Evolutionary conservation across 768 basidiomycete species (phyloP).

Genomic region (Boletus tylopilopsis): DNA sequence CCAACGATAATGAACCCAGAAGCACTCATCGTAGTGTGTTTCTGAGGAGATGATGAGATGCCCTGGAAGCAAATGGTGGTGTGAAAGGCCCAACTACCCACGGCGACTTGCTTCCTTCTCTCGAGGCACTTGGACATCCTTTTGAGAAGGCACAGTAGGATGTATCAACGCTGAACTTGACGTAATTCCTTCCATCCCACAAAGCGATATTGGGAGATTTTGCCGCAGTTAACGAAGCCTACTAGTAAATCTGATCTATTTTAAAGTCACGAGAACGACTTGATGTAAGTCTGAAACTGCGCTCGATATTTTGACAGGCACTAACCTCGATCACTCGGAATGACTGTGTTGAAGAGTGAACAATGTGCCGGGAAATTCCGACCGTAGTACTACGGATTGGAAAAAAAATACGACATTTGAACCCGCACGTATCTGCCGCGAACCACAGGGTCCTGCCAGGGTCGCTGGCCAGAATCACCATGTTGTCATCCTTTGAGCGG

Average conservation of each 20-base stretch:
- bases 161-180: too few relatives aligned
- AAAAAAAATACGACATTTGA: background rate
- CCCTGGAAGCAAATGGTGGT: background rate
- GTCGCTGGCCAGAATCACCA: background rate
- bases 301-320: background rate
- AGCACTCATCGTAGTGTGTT: background rate
- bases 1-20: slow-evolving; percentile 12
- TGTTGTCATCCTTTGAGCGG: slow-evolving; percentile 10
- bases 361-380: slow-evolving; percentile 2
- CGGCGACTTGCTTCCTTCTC: slow-evolving; percentile 17
- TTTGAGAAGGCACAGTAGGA: slow-evolving; percentile 15
- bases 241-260: background rate
- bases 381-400: background rate
- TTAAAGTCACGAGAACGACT: background rate
- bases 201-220: background rate
- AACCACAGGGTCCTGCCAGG: slow-evolving; percentile 11
- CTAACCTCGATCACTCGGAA: too few relatives aligned
- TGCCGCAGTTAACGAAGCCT: background rate
- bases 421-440: background rate
- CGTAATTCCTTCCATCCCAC: slow-evolving; percentile 10
- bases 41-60: slow-evolving; percentile 3
- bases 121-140: slow-evolving; percentile 7
- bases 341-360: too few relatives aligned
- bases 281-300: background rate
- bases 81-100: slow-evolving; percentile 4